Percentiles rank a stretch among this genome's conserved stretches.
Evolutionary conservation across 257 asterid genomes (phyloP).

Genomic region (Fraxinus cuspidata): DNA sequence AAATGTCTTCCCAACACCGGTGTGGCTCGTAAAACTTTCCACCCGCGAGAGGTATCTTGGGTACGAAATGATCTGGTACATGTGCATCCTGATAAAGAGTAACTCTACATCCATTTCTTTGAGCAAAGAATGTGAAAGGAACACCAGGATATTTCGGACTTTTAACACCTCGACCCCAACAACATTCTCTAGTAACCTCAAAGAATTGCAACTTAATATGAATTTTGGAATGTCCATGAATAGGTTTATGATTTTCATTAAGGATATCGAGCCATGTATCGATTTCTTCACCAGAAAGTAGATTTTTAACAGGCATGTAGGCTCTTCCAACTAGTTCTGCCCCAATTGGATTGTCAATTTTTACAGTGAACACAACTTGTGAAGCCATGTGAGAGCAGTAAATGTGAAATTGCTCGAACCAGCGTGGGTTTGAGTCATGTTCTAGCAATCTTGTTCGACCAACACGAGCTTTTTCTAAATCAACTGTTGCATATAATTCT

Average conservation of each 20-base stretch:
- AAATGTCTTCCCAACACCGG: conserved; percentile 74
- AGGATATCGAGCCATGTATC: conserved; percentile 47
- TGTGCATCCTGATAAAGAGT: conserved; percentile 74
- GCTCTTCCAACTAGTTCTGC: conserved; percentile 48
- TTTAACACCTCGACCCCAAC: conserved; percentile 43
- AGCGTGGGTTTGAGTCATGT: conserved; percentile 36
- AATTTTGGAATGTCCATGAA: conserved; percentile 42
- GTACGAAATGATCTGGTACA: conserved; percentile 60
- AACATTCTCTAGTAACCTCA: conserved; percentile 43
- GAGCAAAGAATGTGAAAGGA: conserved; percentile 65
- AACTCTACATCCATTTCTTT: conserved; percentile 51
- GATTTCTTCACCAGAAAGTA: conserved; percentile 36
- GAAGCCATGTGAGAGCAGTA: conserved; percentile 54
- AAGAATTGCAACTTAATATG: conserved; percentile 50
- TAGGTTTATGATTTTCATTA: conserved; percentile 25
- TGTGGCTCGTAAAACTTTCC: conserved; percentile 59
- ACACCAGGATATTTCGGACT: conserved; percentile 52
- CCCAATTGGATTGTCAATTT: conserved; percentile 44
- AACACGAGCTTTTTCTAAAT: conserved; percentile 57
- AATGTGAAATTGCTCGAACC: conserved; percentile 55
- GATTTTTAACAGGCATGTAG: conserved; percentile 28
- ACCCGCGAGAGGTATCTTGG: conserved; percentile 57
- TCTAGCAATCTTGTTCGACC: conserved; percentile 50
- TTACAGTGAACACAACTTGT: conserved; percentile 43
- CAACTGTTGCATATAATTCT: conserved; percentile 61